phyloP scores from a whole-genome alignment of 805 yeast species.

The Nakazawaea molendinolei region DNA sequence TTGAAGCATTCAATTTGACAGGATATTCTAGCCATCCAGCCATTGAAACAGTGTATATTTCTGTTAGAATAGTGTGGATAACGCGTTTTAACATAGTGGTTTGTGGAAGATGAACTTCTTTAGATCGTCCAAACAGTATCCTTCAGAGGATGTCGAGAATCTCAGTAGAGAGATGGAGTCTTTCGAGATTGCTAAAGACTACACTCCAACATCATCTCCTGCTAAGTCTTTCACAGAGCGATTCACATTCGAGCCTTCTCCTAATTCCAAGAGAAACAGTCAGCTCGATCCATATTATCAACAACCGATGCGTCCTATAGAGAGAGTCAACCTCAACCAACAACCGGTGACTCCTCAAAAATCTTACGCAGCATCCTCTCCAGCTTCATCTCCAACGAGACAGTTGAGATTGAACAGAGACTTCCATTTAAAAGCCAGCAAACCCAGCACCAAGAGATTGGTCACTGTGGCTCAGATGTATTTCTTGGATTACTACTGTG shows the following conservation, averaged over 20 bases:
- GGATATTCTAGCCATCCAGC: too few relatives aligned
- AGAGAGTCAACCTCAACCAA: slow-evolving; percentile 32
- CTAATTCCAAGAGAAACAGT: slow-evolving; percentile 11
- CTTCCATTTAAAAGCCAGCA: slow-evolving; percentile 51
- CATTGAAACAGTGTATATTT: too few relatives aligned
- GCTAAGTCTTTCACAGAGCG: slow-evolving; percentile 11
- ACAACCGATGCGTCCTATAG: slow-evolving; percentile 17
- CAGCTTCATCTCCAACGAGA: slow-evolving; percentile 16
- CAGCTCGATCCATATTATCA: slow-evolving; percentile 14
- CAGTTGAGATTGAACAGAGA: slow-evolving; percentile 29
- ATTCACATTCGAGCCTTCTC: slow-evolving; percentile 18
- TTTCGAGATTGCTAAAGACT: slow-evolving; percentile 6
- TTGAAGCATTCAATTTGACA: too few relatives aligned
- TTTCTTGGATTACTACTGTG: slow-evolving; percentile 93
- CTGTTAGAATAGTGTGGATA: too few relatives aligned
- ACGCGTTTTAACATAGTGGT: too few relatives aligned
- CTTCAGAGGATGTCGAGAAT: slow-evolving; percentile 10
- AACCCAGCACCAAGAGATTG: slow-evolving; percentile 73
- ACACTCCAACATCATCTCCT: slow-evolving; percentile 10
- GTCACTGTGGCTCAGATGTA: slow-evolving; percentile 92
- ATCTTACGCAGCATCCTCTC: slow-evolving; percentile 18
- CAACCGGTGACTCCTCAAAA: slow-evolving; percentile 28
- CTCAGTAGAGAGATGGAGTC: slow-evolving; percentile 12
- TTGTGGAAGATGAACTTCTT: slow-evolving; percentile 12
- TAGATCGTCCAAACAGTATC: slow-evolving; percentile 4